Evolutionary conservation across 2,329 filamentous ascomycete genomes (phyloP).

Genomic region (Hymenoscyphus repandus): DNA sequence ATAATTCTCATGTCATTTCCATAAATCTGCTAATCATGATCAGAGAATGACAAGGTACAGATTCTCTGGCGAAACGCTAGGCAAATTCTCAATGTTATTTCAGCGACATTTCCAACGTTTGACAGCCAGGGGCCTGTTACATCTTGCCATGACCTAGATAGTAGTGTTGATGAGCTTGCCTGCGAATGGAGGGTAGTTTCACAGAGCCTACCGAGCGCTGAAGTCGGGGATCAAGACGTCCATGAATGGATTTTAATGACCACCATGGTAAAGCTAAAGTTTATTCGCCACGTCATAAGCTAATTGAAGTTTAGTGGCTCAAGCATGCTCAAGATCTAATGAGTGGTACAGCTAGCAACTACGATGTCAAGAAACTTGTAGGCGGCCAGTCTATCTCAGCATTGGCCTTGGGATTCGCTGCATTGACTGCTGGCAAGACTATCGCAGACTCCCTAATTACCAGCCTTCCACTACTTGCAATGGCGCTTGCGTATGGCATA

Average conservation of each 20-base stretch:
- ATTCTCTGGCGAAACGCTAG: conserved; percentile 72
- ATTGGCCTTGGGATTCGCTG: conserved; percentile 31
- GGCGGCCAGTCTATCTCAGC: conserved; percentile 38
- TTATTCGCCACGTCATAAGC: neutral
- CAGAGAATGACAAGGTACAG: conserved; percentile 52
- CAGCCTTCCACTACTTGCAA: conserved; percentile 41
- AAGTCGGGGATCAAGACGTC: conserved; percentile 27
- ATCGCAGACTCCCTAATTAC: conserved; percentile 31
- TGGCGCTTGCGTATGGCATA: conserved; percentile 60
- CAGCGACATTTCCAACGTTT: conserved; percentile 63
- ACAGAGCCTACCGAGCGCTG: conserved; percentile 14
- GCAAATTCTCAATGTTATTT: conserved; percentile 74
- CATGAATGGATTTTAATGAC: conserved; percentile 40
- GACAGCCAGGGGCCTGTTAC: conserved; percentile 27
- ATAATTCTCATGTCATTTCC: neutral
- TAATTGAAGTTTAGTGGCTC: conserved; percentile 31
- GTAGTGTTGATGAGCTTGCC: conserved; percentile 50
- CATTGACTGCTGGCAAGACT: conserved; percentile 36
- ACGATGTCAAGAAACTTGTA: conserved; percentile 63
- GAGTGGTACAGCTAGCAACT: conserved; percentile 89
- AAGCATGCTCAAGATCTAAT: conserved; percentile 62
- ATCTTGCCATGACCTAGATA: conserved; percentile 20
- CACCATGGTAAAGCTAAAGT: conserved; percentile 33
- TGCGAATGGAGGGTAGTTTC: conserved; percentile 59
- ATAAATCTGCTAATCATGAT: conserved; percentile 10